Evolutionary conservation across 176 grass and related monocot genomes (phyloP).

Genomic region (Eremochloa ophiuroides): DNA sequence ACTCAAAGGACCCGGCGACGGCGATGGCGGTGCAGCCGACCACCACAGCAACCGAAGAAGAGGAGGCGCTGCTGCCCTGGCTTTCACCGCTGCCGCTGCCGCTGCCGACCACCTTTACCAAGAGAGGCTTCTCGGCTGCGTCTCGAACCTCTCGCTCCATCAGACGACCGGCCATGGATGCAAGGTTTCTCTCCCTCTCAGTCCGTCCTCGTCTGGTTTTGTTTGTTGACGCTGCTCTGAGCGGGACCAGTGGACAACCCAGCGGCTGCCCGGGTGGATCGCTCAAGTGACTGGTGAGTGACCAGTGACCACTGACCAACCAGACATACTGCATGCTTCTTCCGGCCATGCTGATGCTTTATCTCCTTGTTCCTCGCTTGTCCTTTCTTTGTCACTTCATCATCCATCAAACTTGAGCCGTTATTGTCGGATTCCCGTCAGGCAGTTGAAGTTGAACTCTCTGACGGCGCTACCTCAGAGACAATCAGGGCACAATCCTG

Average conservation of each 20-base stretch:
- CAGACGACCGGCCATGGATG: neutral
- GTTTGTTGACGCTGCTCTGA: neutral
- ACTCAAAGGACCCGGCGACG: conserved; percentile 56
- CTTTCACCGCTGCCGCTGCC: neutral
- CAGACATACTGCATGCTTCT: neutral
- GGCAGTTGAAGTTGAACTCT: too few species aligned
- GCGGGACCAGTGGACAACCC: neutral
- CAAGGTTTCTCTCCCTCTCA: neutral
- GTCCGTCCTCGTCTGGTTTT: neutral
- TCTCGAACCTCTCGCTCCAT: conserved; percentile 3
- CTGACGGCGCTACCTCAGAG: too few species aligned
- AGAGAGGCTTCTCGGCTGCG: neutral
- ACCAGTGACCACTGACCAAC: neutral
- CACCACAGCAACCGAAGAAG: conserved; percentile 37
- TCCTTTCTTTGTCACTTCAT: neutral
- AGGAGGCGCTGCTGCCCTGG: neutral
- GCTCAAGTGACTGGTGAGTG: neutral
- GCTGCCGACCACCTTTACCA: neutral
- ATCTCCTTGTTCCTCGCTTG: neutral
- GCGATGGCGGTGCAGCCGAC: conserved; percentile 46
- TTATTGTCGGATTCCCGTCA: too few species aligned
- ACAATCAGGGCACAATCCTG: too few species aligned
- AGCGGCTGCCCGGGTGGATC: neutral
- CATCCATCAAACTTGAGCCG: neutral
- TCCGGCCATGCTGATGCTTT: neutral